phyloP scores from a whole-genome alignment of 2,329 filamentous ascomycete species.

The Calonectria pseudoturangicola region DNA sequence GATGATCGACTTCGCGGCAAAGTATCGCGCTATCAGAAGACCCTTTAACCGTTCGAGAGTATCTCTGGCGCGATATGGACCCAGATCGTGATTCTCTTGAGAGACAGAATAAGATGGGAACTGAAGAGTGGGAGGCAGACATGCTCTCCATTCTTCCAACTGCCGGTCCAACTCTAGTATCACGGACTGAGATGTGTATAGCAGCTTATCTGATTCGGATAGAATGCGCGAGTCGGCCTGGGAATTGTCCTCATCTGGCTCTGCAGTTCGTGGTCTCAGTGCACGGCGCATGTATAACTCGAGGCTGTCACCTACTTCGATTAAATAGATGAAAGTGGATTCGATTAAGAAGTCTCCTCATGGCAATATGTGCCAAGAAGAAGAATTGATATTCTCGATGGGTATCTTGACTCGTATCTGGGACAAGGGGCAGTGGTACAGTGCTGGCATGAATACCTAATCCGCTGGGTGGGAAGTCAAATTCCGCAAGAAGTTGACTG shows the following conservation, averaged over 20 bases:
- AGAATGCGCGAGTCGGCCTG: neutral
- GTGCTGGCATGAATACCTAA: slow-evolving; percentile 40
- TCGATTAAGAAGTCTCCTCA: slow-evolving; percentile 43
- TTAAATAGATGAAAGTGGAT: slow-evolving; percentile 45
- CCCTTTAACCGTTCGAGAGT: slow-evolving; percentile 28
- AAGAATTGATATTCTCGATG: slow-evolving; percentile 44
- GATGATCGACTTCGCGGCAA: slow-evolving; percentile 39
- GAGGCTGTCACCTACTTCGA: slow-evolving; percentile 13
- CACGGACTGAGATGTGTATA: slow-evolving; percentile 31
- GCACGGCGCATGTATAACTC: neutral
- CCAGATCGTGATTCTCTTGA: neutral
- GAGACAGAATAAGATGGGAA: slow-evolving; percentile 26
- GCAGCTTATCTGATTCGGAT: neutral
- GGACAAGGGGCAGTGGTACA: slow-evolving; percentile 40
- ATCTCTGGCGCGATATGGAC: neutral
- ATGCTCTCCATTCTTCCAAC: slow-evolving; percentile 44
- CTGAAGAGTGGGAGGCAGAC: slow-evolving; percentile 36
- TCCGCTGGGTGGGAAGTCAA: slow-evolving; percentile 47
- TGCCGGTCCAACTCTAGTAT: slow-evolving; percentile 45
- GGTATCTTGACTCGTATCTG: slow-evolving; percentile 30
- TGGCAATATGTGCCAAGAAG: slow-evolving; percentile 44
- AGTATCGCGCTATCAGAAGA: slow-evolving; percentile 31
- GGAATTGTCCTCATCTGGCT: neutral
- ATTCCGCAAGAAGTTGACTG: slow-evolving; percentile 44
- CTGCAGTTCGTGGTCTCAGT: neutral